Conservation (phyloP, 73 alveolate genomes). For the Paramecium biaurelia region DNA sequence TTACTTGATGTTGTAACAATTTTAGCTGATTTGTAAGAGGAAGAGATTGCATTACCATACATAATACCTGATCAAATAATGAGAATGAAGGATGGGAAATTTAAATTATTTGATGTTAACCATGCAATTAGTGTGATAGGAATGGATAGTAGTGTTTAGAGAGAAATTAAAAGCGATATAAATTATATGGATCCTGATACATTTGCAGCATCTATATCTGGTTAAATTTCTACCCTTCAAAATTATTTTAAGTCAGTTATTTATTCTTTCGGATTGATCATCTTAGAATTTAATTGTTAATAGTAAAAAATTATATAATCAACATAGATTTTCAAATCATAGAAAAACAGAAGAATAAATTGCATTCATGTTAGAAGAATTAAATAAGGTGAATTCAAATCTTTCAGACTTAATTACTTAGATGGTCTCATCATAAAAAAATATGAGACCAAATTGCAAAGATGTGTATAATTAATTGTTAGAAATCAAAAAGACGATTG, state of each 20-base stretch:
- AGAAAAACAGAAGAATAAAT: conserved; percentile 2
- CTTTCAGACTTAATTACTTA: not conserved
- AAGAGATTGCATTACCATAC: conserved; percentile 36
- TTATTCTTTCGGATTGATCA: conserved; percentile 10
- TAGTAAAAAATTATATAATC: not conserved
- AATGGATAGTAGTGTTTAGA: not conserved
- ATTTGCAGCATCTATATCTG: conserved; percentile 5
- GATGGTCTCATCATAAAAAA: not conserved
- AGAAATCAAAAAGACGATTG: not conserved
- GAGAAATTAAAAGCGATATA: conserved; percentile 14
- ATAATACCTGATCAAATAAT: conserved; percentile 27
- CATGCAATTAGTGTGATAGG: conserved; percentile 22
- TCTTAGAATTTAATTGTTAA: not conserved
- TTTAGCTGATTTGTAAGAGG: not conserved
- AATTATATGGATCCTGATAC: conserved; percentile 50
- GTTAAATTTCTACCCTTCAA: not conserved
- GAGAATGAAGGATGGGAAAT: conserved; percentile 16
- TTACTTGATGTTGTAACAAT: not conserved
- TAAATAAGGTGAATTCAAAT: not conserved
- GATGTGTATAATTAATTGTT: not conserved
- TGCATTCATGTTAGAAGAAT: not conserved
- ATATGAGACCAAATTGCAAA: not conserved
- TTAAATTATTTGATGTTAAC: not conserved
- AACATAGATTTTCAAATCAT: not conserved
- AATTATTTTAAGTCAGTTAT: conserved; percentile 11